These are phyloP conservation scores for Pluteus cervinus DNA, from an alignment of 768 basidiomycete species.

Conservation along the genomic window DNA sequence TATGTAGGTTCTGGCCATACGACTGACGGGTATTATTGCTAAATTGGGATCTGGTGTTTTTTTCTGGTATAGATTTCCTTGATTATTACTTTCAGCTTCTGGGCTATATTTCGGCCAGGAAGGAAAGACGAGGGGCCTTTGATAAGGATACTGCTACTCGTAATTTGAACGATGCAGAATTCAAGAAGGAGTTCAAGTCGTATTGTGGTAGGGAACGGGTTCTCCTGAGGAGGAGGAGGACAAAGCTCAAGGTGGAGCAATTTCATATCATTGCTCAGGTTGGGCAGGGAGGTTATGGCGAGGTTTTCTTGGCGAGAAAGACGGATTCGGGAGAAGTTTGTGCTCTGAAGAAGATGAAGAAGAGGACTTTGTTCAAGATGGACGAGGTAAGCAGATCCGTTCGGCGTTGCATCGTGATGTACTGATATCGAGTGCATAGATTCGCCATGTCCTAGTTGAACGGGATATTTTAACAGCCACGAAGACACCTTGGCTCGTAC, in stretches of 20 bases:
- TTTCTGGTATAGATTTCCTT: slow-evolving; percentile 85
- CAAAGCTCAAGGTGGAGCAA: slow-evolving; percentile 89
- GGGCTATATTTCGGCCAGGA: slow-evolving; percentile 82
- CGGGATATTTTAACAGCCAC: slow-evolving; percentile 97
- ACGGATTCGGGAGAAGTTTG: slow-evolving; percentile 95
- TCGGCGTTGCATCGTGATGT: not conserved
- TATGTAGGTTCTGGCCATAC: slow-evolving; percentile 56
- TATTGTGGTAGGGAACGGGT: slow-evolving; percentile 95
- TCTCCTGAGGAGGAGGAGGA: slow-evolving; percentile 82
- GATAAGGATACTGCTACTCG: slow-evolving; percentile 76
- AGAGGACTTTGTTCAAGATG: slow-evolving; percentile 94
- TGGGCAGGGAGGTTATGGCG: slow-evolving; percentile 98
- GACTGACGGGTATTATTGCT: slow-evolving; percentile 6
- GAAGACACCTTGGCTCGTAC: slow-evolving; percentile 95
- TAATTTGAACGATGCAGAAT: slow-evolving; percentile 47
- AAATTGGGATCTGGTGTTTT: slow-evolving; percentile 1
- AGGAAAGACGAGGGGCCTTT: slow-evolving; percentile 78
- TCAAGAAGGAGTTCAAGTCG: slow-evolving; percentile 79
- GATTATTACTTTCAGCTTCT: slow-evolving; percentile 98
- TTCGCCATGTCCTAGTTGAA: slow-evolving; percentile 97
- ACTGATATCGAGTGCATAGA: slow-evolving; percentile 34
- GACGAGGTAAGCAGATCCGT: slow-evolving; percentile 63
- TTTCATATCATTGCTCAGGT: slow-evolving; percentile 99
- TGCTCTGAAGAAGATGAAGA: slow-evolving; percentile 96
- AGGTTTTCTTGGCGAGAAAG: slow-evolving; percentile 93